phyloP scores from a whole-genome alignment of 257 asterid species.

The Solanum pinnatisectum region DNA sequence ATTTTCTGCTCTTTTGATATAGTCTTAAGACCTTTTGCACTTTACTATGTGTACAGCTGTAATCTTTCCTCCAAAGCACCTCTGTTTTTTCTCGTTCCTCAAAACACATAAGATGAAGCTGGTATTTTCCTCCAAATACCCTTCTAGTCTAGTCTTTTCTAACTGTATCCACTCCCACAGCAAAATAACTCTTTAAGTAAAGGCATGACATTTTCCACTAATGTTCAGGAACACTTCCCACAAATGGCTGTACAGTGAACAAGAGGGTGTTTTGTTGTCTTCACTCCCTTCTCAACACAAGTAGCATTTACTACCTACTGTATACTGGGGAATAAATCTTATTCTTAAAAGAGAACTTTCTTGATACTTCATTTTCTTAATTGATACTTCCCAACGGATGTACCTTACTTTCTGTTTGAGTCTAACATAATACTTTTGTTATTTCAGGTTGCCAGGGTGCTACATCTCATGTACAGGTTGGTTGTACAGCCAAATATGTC shows the following conservation, averaged over 20 bases:
- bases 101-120: background rate
- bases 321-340: background rate
- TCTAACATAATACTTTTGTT: constrained; percentile 17
- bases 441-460: constrained; percentile 89
- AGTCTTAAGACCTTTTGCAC: background rate
- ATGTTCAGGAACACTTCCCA: background rate
- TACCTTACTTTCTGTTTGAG: constrained; percentile 1
- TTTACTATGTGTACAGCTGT: background rate
- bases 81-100: background rate
- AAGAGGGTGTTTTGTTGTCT: background rate
- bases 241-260: background rate
- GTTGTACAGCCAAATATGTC: constrained; percentile 86
- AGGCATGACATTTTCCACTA: background rate
- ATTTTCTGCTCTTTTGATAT: background rate
- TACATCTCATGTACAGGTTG: constrained; percentile 84
- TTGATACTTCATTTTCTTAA: background rate
- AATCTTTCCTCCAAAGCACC: background rate
- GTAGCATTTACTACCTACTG: background rate
- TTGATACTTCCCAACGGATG: background rate
- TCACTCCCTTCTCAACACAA: background rate
- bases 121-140: background rate
- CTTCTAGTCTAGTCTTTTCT: background rate
- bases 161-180: background rate
- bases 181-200: background rate
- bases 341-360: background rate